Conservation (phyloP, 208 protist genomes). For the Plasmodiophora brassicae region DNA sequence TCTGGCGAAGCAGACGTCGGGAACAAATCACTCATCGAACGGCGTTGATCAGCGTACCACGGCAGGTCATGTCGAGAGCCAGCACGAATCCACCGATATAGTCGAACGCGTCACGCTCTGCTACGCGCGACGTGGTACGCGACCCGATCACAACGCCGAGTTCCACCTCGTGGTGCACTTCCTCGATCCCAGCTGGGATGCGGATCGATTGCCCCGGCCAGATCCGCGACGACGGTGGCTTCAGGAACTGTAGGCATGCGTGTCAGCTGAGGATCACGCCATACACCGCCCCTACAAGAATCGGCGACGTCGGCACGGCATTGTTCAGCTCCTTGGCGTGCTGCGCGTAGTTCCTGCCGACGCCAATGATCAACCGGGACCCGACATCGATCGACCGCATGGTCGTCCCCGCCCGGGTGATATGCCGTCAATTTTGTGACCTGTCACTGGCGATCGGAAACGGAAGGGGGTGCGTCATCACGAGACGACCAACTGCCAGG, state of each 20-base stretch:
- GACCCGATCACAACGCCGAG: not conserved
- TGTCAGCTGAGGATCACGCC: not conserved
- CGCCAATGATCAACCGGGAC: not conserved
- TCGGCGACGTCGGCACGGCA: not conserved
- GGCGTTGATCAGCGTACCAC: no score
- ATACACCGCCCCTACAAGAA: not conserved
- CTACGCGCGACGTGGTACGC: not conserved
- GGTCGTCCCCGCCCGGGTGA: no score
- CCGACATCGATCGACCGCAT: not conserved
- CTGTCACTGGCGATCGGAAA: no score
- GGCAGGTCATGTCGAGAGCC: not conserved
- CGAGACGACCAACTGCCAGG: no score
- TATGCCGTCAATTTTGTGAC: no score
- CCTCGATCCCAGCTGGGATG: not conserved
- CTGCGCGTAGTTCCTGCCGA: not conserved
- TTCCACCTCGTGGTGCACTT: conserved; percentile 30
- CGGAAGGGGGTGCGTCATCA: no score
- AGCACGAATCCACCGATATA: not conserved
- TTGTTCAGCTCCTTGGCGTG: conserved; percentile 18
- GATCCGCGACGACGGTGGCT: conserved; percentile 8
- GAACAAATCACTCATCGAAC: no score
- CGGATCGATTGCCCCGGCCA: not conserved
- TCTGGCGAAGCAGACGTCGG: no score
- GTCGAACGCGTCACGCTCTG: not conserved
- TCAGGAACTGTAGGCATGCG: not conserved